A percentile compares a stretch with the other conserved stretches of the same genome.
phyloP scores from a whole-genome alignment of 352 stramenopile genomes.

The Stephanocyclus meneghinianus region DNA sequence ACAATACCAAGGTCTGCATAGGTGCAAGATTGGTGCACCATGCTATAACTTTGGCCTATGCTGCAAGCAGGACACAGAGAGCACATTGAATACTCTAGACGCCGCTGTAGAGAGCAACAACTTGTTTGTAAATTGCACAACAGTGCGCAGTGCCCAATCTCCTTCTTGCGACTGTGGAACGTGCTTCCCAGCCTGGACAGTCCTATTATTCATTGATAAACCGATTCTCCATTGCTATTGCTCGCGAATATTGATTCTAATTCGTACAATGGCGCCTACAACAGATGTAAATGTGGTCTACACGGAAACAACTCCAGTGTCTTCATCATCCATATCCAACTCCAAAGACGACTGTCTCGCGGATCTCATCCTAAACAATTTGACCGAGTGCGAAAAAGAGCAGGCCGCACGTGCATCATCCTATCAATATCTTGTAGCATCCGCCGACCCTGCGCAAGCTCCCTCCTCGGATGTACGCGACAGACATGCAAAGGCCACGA shows the following conservation, averaged over 20 bases:
- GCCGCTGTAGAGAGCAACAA: too few species aligned
- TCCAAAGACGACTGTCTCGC: background rate
- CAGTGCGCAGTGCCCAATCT: too few species aligned
- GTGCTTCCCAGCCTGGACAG: too few species aligned
- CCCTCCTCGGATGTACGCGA: slow-evolving; percentile 19
- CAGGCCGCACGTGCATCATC: slow-evolving; percentile 20
- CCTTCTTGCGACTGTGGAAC: too few species aligned
- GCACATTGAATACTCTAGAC: too few species aligned
- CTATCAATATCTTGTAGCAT: slow-evolving; percentile 18
- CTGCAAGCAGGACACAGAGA: too few species aligned
- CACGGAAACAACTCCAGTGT: background rate
- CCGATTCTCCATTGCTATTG: too few species aligned
- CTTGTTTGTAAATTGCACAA: too few species aligned
- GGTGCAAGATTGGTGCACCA: too few species aligned
- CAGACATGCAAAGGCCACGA: slow-evolving; percentile 36
- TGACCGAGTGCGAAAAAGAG: slow-evolving; percentile 22
- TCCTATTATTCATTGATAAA: too few species aligned
- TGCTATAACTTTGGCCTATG: too few species aligned
- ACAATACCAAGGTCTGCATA: too few species aligned
- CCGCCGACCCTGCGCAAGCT: slow-evolving; percentile 2
- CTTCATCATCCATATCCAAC: background rate
- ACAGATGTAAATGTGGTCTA: background rate
- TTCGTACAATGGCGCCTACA: background rate
- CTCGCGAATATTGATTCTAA: background rate
- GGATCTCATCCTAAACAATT: slow-evolving; percentile 6